These are phyloP conservation scores for Colletotrichum sp. DNA, from an alignment of 2,329 filamentous ascomycete species.

Conservation along the genomic window DNA sequence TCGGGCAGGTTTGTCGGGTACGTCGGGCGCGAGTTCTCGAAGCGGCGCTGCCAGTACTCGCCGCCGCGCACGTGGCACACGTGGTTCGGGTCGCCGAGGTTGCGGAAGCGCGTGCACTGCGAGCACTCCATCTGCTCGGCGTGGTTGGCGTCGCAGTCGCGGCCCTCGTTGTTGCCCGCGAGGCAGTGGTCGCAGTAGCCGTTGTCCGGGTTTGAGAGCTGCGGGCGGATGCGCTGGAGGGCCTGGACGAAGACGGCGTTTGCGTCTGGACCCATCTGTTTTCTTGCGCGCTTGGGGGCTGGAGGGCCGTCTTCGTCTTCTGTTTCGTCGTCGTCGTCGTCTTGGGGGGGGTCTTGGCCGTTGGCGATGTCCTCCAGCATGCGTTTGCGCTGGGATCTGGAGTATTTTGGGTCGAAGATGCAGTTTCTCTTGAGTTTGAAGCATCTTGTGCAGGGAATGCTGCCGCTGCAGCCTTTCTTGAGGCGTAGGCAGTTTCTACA, in stretches of 20 bases:
- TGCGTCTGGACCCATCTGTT: neutral
- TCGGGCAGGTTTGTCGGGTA: neutral
- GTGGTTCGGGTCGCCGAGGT: slow-evolving; percentile 8
- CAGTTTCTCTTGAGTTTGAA: neutral
- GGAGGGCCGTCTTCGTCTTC: neutral
- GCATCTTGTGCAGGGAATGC: neutral
- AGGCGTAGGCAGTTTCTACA: neutral
- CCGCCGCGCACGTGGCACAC: slow-evolving; percentile 1
- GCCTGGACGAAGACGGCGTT: neutral
- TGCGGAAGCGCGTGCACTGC: slow-evolving; percentile 10
- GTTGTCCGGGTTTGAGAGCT: neutral
- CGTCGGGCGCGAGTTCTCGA: slow-evolving; percentile 6
- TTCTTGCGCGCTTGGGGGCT: neutral
- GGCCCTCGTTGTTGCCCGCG: neutral
- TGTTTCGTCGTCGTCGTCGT: neutral
- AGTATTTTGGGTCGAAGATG: neutral
- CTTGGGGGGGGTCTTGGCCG: neutral
- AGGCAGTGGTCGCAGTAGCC: slow-evolving; percentile 13
- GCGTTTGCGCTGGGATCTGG: neutral
- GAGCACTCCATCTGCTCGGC: slow-evolving; percentile 15
- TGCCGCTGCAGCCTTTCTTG: neutral
- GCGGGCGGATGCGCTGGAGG: neutral
- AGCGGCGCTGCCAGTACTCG: slow-evolving; percentile 14
- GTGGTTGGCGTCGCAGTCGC: slow-evolving; percentile 13
- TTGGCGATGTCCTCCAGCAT: neutral